phyloP scores from a whole-genome alignment of 2,329 filamentous ascomycete genomes.

The Botrytis aclada region DNA sequence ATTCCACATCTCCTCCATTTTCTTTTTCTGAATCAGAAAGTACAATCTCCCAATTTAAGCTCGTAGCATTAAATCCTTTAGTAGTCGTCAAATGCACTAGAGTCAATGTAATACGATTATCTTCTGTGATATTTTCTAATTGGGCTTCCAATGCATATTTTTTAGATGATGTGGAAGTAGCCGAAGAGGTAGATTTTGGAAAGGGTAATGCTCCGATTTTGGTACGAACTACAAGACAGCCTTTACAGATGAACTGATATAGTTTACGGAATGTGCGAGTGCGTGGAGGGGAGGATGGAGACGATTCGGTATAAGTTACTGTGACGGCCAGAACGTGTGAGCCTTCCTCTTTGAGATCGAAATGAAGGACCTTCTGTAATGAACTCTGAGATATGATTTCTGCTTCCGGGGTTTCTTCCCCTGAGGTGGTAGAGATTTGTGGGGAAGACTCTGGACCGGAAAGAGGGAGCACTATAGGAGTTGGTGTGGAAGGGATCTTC shows the following conservation, averaged over 20 bases:
- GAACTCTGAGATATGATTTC: background rate
- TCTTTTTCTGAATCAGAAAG: slow-evolving; percentile 15
- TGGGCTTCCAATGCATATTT: slow-evolving; percentile 86
- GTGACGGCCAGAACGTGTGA: slow-evolving; percentile 92
- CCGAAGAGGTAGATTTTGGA: background rate
- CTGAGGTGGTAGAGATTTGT: slow-evolving; percentile 16
- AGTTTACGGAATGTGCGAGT: slow-evolving; percentile 83
- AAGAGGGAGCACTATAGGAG: slow-evolving; percentile 65
- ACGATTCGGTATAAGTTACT: slow-evolving; percentile 88
- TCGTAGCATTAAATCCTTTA: slow-evolving; percentile 48
- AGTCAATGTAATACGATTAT: slow-evolving; percentile 77
- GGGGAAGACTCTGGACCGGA: slow-evolving; percentile 4
- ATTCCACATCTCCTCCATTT: slow-evolving; percentile 36
- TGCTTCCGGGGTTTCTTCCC: background rate
- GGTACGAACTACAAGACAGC: slow-evolving; percentile 83
- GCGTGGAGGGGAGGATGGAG: slow-evolving; percentile 48
- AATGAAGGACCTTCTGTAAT: slow-evolving; percentile 76
- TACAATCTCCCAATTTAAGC: slow-evolving; percentile 55
- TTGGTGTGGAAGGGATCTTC: slow-evolving; percentile 71
- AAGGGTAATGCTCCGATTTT: slow-evolving; percentile 63
- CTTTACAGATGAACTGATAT: slow-evolving; percentile 94
- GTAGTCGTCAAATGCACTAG: slow-evolving; percentile 55
- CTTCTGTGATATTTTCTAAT: slow-evolving; percentile 82
- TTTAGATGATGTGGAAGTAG: slow-evolving; percentile 31
- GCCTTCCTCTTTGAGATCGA: slow-evolving; percentile 90